Base-by-base conservation (phyloP, 306 rosid species). In the Vicia villosa region DNA sequence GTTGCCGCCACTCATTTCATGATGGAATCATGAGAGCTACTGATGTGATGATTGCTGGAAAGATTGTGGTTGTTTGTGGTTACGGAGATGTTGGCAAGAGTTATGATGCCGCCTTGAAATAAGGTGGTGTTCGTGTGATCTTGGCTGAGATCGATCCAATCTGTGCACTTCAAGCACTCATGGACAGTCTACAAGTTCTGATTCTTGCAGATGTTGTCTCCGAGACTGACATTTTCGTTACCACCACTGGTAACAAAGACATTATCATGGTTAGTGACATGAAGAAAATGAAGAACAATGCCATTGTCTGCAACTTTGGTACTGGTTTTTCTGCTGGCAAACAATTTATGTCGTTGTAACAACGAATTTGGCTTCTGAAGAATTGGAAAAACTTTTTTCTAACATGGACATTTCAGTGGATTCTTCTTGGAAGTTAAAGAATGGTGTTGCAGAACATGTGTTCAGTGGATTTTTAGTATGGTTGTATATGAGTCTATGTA, bases 41-140 rank as follows among this genome's bases (percentile, higher is more conserved):
- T 0, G 98, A 94, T 72, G 90, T 94, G 17, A 94, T 94, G 98
- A 90, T 94, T 66, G 98, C 98, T 10, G 98, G 98, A 6, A 94
- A 94, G 88, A 90, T 94, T 1, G 89, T 83, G 0, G 95, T 94
- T 24, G 88, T 94, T 3, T 79, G 82, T 28, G 98, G 98, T 1
- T 94, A 94, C 3, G 98, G 98, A 69, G 98, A 94, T 80, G 97
- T 94, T 16, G 98, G 98, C 3, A 94, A 94, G 96, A 97, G 97
- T 19, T 94, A 97, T 61, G 98, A 97, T 15, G 81, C 91, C 13
- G 91, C 98, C 59, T 34, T 94, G 83, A 94, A 94, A 82, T 96
- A 90, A 63, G 98, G 86, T 3, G 98, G 98, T 10, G 90, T 97
- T 10, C 98, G 97, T 2, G 97, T 90, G 34, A 77, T 94, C 0